Evolutionary conservation across 257 asterid genomes (phyloP).

Genomic region (Primulina huaijiensis): DNA sequence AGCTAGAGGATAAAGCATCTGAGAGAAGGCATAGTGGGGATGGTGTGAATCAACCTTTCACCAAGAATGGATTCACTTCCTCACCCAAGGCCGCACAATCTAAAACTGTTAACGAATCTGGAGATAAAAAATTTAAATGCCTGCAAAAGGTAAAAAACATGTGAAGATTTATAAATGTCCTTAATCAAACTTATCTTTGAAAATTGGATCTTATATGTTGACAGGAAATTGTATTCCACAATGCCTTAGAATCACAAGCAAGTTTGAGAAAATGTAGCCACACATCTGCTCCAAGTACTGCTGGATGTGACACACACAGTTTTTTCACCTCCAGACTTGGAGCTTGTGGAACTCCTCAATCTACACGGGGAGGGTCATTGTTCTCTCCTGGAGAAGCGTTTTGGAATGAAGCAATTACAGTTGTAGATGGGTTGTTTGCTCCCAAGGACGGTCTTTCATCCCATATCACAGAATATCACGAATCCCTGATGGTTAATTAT

Average conservation of each 20-base stretch:
- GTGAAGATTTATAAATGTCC: slow-evolving; percentile 14
- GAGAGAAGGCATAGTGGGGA: slow-evolving; percentile 41
- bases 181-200: slow-evolving; percentile 8
- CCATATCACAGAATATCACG: slow-evolving; percentile 35
- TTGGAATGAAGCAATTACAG: slow-evolving; percentile 92
- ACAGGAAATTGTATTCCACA: slow-evolving; percentile 43
- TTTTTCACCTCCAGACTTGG: slow-evolving; percentile 32
- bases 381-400: slow-evolving; percentile 96
- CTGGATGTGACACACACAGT: slow-evolving; percentile 60
- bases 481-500: slow-evolving; percentile 36
- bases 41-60: slow-evolving; percentile 30
- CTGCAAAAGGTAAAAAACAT: slow-evolving; percentile 44
- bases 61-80: slow-evolving; percentile 33
- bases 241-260: slow-evolving; percentile 41
- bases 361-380: slow-evolving; percentile 65
- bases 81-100: slow-evolving; percentile 31
- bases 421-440: slow-evolving; percentile 77
- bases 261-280: slow-evolving; percentile 73
- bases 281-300: slow-evolving; percentile 30
- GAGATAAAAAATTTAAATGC: slow-evolving; percentile 27
- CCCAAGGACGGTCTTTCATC: slow-evolving; percentile 40
- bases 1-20: slow-evolving; percentile 38
- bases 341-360: slow-evolving; percentile 61
- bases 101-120: slow-evolving; percentile 23
- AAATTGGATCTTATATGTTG: slow-evolving; percentile 28